Evolutionary conservation across 108 stramenopile genomes (phyloP), one percentile per base, ranked within the genome.

Genomic region (Parietichytrium sp.): DNA sequence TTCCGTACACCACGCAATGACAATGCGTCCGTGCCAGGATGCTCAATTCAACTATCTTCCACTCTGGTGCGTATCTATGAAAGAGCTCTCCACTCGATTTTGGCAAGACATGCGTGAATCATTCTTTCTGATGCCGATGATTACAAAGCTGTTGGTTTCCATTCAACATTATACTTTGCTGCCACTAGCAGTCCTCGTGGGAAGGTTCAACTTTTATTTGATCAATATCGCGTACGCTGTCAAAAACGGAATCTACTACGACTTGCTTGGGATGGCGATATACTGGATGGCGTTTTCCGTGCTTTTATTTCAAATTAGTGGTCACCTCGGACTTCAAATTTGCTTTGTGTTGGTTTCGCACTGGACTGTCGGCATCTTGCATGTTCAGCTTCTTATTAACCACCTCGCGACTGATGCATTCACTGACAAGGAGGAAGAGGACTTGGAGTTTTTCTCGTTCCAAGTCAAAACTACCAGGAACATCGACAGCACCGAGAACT

Each of bases 381-480:
- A 83, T 47, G 77, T 83, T 48, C 82, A 83, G 82, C 82, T 83
- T 3, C 82, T 83, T 2, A 48, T 83, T 29, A 52, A 49, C 16
- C 82, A 83, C 51, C 47, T 83, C 20, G 30, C 27, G 29, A 29
- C 52, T 0, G n/a, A 78, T 29, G 18, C 48, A 33, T 4, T 29
- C 49, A 23, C 72, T 2, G 50, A 33, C 8, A 78, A 78, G 82
- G 82, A 83, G 23, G 82, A 83, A 78, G 49, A 49, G 12, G 6
- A 4, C 3, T 7, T 52, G 10, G 82, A 50, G 0, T 78, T 78
- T 42, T 78, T 83, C 36, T 31, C 27, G 36, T 45, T 31, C 78
- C 82, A 83, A 61, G 23, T 82, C 3, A 27, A n/a, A 7, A 72
- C 54, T 45, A 42, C 80, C 0, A 52, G 80, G 38, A 49, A 78